Conservation (phyloP, 2,329 filamentous ascomycete species). For the Colletotrichum abscissum region DNA sequence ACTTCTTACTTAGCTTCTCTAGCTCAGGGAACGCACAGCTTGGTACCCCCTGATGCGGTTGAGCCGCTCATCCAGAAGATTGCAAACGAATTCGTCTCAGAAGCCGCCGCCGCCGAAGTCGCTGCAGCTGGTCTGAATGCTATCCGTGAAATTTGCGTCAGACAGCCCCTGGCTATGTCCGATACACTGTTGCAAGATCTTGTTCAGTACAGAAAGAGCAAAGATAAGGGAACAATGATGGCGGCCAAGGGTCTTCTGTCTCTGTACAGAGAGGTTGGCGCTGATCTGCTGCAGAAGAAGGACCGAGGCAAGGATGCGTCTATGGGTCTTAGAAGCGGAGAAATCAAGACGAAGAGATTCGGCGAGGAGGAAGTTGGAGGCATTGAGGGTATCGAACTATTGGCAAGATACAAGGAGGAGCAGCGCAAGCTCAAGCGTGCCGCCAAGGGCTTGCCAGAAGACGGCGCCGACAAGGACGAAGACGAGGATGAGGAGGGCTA, state of each 20-base stretch:
- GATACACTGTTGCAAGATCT: constrained; percentile 96
- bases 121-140: constrained; percentile 92
- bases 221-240: constrained; percentile 99
- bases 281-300: constrained; percentile 87
- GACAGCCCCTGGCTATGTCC: constrained; percentile 95
- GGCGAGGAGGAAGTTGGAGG: constrained; percentile 84
- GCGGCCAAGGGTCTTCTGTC: constrained; percentile 92
- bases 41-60: constrained; percentile 91
- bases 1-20: constrained; percentile 93
- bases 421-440: constrained; percentile 79
- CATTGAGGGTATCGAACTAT: constrained; percentile 91
- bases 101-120: constrained; percentile 91
- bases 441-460: constrained; percentile 75
- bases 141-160: constrained; percentile 91
- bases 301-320: constrained; percentile 93
- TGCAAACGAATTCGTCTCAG: constrained; percentile 97
- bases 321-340: constrained; percentile 81
- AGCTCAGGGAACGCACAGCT: constrained; percentile 89
- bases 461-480: constrained; percentile 66
- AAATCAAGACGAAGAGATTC: constrained; percentile 81
- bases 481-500: constrained; percentile 70
- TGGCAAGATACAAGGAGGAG: constrained; percentile 94
- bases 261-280: constrained; percentile 90
- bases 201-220: constrained; percentile 95
- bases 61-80: constrained; percentile 95